Conservation (phyloP, 306 rosid species). For the Oxytropis ochrocephala region DNA sequence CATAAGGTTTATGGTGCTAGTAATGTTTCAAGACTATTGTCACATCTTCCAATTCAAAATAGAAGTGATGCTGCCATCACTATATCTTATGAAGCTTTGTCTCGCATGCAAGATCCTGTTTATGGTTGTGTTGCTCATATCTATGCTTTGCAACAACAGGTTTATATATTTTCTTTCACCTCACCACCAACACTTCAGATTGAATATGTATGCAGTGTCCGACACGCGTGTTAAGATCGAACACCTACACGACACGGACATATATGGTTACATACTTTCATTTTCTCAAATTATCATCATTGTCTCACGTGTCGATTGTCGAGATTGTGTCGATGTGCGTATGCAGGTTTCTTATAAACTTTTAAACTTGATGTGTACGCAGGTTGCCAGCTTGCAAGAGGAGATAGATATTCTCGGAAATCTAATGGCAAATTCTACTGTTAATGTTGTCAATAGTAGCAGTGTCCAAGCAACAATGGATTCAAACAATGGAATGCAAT, state of each 20-base stretch:
- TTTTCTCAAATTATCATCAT: no score
- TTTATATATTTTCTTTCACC: slow-evolving; percentile 1
- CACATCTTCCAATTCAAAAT: slow-evolving; percentile 55
- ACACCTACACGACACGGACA: no score
- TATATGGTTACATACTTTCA: no score
- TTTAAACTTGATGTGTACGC: slow-evolving; percentile 2
- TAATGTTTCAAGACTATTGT: slow-evolving; percentile 62
- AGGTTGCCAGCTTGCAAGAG: slow-evolving; percentile 80
- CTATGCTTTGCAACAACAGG: slow-evolving; percentile 81
- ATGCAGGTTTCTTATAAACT: not conserved
- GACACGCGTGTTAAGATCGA: no score
- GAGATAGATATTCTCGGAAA: slow-evolving; percentile 71
- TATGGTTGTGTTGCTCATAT: slow-evolving; percentile 84
- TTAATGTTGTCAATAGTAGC: slow-evolving; percentile 23
- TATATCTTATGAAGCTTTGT: slow-evolving; percentile 72
- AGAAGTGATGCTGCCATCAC: slow-evolving; percentile 74
- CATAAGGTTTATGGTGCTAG: slow-evolving; percentile 88
- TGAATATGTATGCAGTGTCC: no score
- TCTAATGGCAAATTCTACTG: slow-evolving; percentile 36
- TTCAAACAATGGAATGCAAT: slow-evolving; percentile 25
- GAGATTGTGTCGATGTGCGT: no score
- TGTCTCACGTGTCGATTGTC: no score
- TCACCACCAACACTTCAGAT: no score
- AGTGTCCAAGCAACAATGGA: slow-evolving; percentile 24
- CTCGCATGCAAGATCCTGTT: slow-evolving; percentile 72